Base-by-base conservation (phyloP, 78 protist genomes). In the Planoprotostelium fungivorum region DNA sequence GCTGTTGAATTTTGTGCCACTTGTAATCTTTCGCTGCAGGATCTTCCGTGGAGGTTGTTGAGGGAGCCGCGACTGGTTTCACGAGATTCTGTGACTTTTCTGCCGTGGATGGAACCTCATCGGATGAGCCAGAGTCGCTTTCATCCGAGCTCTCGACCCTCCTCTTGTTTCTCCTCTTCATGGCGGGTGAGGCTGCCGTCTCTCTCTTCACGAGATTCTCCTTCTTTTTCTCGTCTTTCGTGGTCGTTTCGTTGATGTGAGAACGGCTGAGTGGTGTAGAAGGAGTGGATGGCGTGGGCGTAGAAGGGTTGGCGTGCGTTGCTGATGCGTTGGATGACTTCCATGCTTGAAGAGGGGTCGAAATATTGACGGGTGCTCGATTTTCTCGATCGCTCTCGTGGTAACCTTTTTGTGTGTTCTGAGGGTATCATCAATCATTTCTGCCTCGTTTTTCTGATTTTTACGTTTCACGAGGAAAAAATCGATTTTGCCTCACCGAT, bases 51-150 rank as follows among this genome's bases (percentile, higher is more conserved):
- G n/a, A n/a, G n/a, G n/a, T n/a, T n/a, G n/a, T n/a, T n/a, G n/a
- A n/a, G n/a, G n/a, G n/a, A n/a, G n/a, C n/a, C n/a, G n/a, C n/a
- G n/a, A n/a, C n/a, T n/a, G n/a, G n/a, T n/a, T n/a, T n/a, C n/a
- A n/a, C n/a, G n/a, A n/a, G n/a, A n/a, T n/a, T n/a, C n/a, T n/a
- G n/a, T n/a, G n/a, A n/a, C n/a, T n/a, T n/a, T n/a, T n/a, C n/a
- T n/a, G n/a, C n/a, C n/a, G n/a, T n/a, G n/a, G n/a, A 51, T 51
- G 73, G 73, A 51, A 51, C 73, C 73, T 51, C 73, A 51, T 51
- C 73, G 16, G 73, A 51, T 5, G 31, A 25, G 73, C 73, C 16
- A 16, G 73, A 51, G 73, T 16, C 73, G 73, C 73, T 51, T 16
- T 51, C 73, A 51, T 51, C 73, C 5, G 31, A 25, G 73, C 73